These are phyloP conservation scores for Seminavis robusta DNA, from an alignment of 108 stramenopile genomes.

Conservation along the genomic window DNA sequence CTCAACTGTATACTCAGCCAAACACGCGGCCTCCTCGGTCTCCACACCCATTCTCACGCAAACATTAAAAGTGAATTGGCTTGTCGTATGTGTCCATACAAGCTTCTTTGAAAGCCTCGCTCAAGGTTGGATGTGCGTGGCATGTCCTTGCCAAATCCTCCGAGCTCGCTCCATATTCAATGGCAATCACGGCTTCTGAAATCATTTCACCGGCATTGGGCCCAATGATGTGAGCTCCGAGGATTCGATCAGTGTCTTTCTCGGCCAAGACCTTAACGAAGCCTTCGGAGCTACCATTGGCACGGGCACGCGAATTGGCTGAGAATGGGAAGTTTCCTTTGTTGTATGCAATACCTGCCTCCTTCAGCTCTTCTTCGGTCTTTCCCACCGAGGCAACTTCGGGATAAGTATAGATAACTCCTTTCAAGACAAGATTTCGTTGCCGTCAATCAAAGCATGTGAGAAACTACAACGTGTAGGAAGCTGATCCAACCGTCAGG, in stretches of 20 bases:
- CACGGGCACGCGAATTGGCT: conserved; percentile 95
- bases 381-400: conserved; percentile 98
- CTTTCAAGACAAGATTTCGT: neutral
- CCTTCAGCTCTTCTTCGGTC: conserved; percentile 99
- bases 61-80: conserved; percentile 98
- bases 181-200: conserved; percentile 97
- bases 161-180: conserved; percentile 99
- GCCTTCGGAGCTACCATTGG: conserved; percentile 92
- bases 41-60: too few relatives aligned
- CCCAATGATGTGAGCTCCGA: conserved; percentile 98
- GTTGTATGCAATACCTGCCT: conserved; percentile 88
- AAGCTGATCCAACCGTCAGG: neutral
- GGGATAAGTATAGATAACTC: conserved; percentile 99
- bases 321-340: conserved; percentile 95
- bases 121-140: conserved; percentile 98
- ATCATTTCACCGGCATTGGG: conserved; percentile 99
- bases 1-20: too few relatives aligned
- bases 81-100: conserved; percentile 99
- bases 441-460: neutral
- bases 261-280: conserved; percentile 98
- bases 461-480: neutral
- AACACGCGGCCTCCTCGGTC: too few relatives aligned
- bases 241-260: conserved; percentile 93
- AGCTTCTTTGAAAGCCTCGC: conserved; percentile 99
- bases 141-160: conserved; percentile 99